Conservation (phyloP, 495 filamentous ascomycete species). For the Amniculicola lignicola region DNA sequence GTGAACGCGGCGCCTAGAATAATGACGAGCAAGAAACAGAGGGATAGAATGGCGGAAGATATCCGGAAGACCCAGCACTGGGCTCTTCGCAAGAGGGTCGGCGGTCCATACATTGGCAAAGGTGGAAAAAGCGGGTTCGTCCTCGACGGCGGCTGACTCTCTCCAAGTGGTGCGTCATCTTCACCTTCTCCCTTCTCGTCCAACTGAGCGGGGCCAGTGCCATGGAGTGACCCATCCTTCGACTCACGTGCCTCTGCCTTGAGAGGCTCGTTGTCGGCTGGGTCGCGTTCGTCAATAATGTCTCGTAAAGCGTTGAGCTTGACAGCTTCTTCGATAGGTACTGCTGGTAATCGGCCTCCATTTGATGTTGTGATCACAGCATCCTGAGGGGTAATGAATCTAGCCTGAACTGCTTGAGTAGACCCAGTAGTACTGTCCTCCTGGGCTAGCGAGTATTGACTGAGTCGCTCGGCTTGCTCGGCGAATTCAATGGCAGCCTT, state of each 20-base stretch:
- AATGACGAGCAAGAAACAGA: conserved; percentile 71
- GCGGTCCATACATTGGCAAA: conserved; percentile 76
- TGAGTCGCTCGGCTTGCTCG: conserved; percentile 60
- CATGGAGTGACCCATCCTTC: conserved; percentile 39
- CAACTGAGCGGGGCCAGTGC: conserved; percentile 17
- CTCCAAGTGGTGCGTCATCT: conserved; percentile 40
- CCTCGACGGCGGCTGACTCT: conserved; percentile 53
- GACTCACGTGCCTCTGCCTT: conserved; percentile 15
- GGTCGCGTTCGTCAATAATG: conserved; percentile 43
- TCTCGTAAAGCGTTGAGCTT: conserved; percentile 63
- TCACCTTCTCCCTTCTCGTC: conserved; percentile 21
- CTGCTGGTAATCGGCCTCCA: conserved; percentile 61
- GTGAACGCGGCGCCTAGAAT: conserved; percentile 69
- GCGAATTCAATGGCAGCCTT: conserved; percentile 43
- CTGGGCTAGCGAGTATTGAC: conserved; percentile 32
- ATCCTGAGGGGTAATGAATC: conserved; percentile 66
- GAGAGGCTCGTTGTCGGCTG: conserved; percentile 17
- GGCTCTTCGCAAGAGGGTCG: conserved; percentile 59
- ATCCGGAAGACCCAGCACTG: conserved; percentile 61
- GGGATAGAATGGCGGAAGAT: conserved; percentile 69
- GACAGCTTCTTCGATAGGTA: conserved; percentile 62
- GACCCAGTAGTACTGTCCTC: conserved; percentile 38
- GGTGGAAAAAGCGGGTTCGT: conserved; percentile 87
- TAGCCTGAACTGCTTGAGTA: conserved; percentile 60
- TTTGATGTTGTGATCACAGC: conserved; percentile 66